phyloP scores from a whole-genome alignment of 352 stramenopile species.

The Phytophthora pseudosyringae region DNA sequence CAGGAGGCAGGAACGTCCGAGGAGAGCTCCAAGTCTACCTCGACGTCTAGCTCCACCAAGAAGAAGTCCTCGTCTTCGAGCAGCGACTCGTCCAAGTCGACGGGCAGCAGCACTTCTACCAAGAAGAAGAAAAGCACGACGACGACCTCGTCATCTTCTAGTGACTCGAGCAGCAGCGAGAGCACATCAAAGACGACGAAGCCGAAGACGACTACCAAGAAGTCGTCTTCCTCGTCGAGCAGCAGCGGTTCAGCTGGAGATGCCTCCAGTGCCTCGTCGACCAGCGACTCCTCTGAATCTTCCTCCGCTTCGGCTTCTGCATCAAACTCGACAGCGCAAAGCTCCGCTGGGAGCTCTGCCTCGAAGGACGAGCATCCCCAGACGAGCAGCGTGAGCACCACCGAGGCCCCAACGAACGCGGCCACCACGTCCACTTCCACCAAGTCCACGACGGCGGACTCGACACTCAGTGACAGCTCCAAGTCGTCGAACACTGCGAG shows the following conservation, averaged over 20 bases:
- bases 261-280: conserved; percentile 23
- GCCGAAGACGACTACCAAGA: conserved; percentile 28
- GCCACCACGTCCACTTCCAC: conserved; percentile 22
- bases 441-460: conserved; percentile 38
- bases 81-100: conserved; percentile 39
- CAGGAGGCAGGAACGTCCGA: conserved; percentile 21
- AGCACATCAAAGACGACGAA: conserved; percentile 35
- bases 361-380: conserved; percentile 22
- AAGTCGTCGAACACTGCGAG: conserved; percentile 44
- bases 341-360: conserved; percentile 16
- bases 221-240: conserved; percentile 35
- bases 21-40: conserved; percentile 21
- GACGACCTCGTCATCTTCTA: conserved; percentile 28
- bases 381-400: conserved; percentile 25
- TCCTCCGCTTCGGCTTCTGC: neutral
- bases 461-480: conserved; percentile 20
- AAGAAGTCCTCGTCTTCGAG: conserved; percentile 39
- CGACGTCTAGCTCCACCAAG: conserved; percentile 24
- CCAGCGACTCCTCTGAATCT: conserved; percentile 12
- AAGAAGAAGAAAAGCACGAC: conserved; percentile 29
- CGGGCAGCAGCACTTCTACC: conserved; percentile 22
- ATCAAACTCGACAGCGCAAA: conserved; percentile 27
- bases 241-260: conserved; percentile 22
- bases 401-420: conserved; percentile 20
- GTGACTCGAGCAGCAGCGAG: conserved; percentile 28